Evolutionary conservation across 1,139 yeast genomes (phyloP), one percentile per base, ranked within the genome.

Genomic region (Debaryomyces sp.): DNA sequence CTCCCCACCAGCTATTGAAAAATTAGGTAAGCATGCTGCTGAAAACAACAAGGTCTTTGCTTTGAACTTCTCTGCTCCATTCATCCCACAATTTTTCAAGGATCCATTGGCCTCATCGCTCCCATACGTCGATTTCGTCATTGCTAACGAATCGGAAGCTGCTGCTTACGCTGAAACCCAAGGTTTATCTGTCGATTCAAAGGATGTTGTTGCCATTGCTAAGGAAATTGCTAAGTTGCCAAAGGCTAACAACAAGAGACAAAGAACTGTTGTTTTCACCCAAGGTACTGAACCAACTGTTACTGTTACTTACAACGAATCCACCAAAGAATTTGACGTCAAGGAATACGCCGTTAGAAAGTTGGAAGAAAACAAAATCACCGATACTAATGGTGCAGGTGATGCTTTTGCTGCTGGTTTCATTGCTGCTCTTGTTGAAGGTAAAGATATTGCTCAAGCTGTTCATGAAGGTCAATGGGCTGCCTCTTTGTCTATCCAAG

Each of bases 391-490:
- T 74, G 99, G 99, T 77, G 99, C 99, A 42, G 99, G 99, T 70
- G 99, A 94, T 68, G 98, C 99, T 22, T 94, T 94, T 67, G 99
- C 98, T 51, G 96, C 96, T 65, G 99, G 99, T 50, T 94, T 94
- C 71, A 73, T 92, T 59, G 97, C 97, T 52, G 95, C 92, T 52
- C 75, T 92, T 58, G 96, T 89, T 49, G 76, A 86, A 71, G 91
- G 87, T 58, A 83, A 87, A 71, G 59, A 80, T 30, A 67, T 91
- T 51, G 75, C 77, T 43, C 75, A 81, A 45, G 75, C 88, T 51
- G 78, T 94, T 55, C 90, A 87, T 61, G 82, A 86, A 71, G 99
- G 99, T 58, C 98, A 92, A 75, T 92, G 98, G 98, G 85, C 96
- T 58, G 99, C 99, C 53, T 80, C 90, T 56, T 73, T 89, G 60